phyloP scores from a whole-genome alignment of 2,329 filamentous ascomycete genomes.

The Fusarium begoniae region DNA sequence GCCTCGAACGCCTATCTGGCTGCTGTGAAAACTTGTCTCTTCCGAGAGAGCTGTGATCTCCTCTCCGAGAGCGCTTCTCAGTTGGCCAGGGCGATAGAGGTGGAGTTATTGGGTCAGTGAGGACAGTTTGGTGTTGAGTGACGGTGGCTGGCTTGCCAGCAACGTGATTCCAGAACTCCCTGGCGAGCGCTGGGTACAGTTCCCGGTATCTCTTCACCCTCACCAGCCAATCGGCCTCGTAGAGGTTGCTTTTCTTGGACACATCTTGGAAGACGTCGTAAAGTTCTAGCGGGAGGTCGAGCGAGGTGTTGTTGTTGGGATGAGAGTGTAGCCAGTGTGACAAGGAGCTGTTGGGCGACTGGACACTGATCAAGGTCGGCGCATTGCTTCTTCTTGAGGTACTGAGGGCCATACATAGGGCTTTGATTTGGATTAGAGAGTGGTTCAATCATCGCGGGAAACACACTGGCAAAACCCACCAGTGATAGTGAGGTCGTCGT shows the following conservation, averaged over 20 bases:
- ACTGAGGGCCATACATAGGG: not conserved
- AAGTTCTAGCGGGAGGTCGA: not conserved
- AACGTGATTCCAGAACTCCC: not conserved
- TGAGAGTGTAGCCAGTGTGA: not conserved
- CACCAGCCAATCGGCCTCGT: not conserved
- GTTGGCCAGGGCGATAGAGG: not conserved
- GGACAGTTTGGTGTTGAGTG: not conserved
- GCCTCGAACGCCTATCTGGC: not conserved
- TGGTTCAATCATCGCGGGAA: not conserved
- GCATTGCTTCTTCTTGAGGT: not conserved
- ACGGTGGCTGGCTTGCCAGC: not conserved
- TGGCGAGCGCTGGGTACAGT: not conserved
- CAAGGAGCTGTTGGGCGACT: not conserved
- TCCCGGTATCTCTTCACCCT: not conserved
- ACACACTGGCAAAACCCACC: not conserved
- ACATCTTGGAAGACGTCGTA: not conserved
- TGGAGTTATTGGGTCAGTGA: not conserved
- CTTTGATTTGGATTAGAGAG: not conserved
- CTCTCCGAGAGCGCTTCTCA: not conserved
- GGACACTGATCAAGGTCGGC: not conserved
- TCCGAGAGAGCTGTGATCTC: not conserved
- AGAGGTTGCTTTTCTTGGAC: not conserved
- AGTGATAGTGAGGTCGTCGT: not conserved
- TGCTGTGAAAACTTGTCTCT: too few species aligned
- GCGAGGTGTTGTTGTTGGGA: not conserved